Percentiles rank a stretch among this genome's conserved stretches.
Conservation (phyloP, 2,329 filamentous ascomycete genomes). For the Nothophaeocryptopus gaeumannii region DNA sequence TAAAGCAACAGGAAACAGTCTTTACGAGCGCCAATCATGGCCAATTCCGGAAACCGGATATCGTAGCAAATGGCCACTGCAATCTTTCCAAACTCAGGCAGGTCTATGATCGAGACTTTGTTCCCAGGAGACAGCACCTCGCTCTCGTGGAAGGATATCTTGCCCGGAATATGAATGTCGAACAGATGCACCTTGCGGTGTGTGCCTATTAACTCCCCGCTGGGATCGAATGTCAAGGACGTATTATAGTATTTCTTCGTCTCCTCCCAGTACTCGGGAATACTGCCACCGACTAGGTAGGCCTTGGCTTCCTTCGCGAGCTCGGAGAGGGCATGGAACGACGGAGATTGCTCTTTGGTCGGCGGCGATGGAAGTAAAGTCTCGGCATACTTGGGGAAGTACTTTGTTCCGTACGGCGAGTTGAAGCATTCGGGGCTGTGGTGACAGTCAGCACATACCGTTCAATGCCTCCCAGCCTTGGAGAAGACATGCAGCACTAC, state of each 20-base stretch:
- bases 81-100: constrained; percentile 84
- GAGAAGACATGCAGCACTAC: constrained; percentile 61
- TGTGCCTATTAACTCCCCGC: constrained; percentile 74
- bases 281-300: constrained; percentile 87
- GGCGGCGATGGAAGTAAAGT: constrained; percentile 77
- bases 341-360: constrained; percentile 66
- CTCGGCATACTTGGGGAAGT: constrained; percentile 91
- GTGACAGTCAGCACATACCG: constrained; percentile 54
- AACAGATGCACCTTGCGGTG: constrained; percentile 96
- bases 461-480: constrained; percentile 44
- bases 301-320: constrained; percentile 75
- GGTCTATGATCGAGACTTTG: constrained; percentile 77
- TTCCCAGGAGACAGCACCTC: constrained; percentile 85
- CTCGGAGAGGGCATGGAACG: constrained; percentile 76
- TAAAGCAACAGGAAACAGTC: constrained; percentile 88
- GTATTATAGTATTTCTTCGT: constrained; percentile 86
- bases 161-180: constrained; percentile 94
- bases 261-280: constrained; percentile 71
- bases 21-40: constrained; percentile 78
- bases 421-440: constrained; percentile 88
- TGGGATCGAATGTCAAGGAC: constrained; percentile 74
- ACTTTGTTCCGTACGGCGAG: constrained; percentile 87
- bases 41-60: constrained; percentile 91
- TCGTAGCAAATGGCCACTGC: constrained; percentile 96
- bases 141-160: constrained; percentile 86